Conservation (phyloP, 768 basidiomycete genomes). For the Lactifluus piperatus region DNA sequence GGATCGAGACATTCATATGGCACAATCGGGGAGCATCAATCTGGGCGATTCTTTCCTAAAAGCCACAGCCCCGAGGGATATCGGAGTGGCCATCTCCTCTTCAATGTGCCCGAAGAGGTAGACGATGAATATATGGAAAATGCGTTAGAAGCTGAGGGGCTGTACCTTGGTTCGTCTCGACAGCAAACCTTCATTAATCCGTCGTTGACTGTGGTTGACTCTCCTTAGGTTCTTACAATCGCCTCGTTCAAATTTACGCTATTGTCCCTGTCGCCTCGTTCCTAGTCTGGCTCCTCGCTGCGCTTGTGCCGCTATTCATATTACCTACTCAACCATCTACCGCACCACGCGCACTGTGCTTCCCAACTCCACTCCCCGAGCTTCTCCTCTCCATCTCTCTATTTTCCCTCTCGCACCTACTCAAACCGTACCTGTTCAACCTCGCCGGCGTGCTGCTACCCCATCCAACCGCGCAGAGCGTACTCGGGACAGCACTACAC, state of each 20-base stretch:
- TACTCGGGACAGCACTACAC: constrained; percentile 37
- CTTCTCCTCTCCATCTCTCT: constrained; percentile 50
- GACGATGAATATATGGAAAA: constrained; percentile 11
- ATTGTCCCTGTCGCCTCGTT: constrained; percentile 25
- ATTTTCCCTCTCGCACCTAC: constrained; percentile 49
- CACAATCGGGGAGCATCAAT: neutral
- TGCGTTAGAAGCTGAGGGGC: constrained; percentile 11
- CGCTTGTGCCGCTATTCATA: constrained; percentile 39
- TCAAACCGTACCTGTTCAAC: constrained; percentile 41
- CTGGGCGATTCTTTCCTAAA: neutral
- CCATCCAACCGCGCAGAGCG: constrained; percentile 27
- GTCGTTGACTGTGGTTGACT: neutral
- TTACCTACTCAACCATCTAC: constrained; percentile 29
- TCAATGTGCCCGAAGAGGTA: constrained; percentile 17
- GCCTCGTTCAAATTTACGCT: constrained; percentile 42
- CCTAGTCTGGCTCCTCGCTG: constrained; percentile 41
- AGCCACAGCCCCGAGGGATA: constrained; percentile 11
- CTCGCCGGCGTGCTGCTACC: constrained; percentile 27
- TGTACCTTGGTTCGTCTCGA: constrained; percentile 16
- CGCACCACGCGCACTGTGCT: constrained; percentile 37
- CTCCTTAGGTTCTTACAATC: constrained; percentile 50
- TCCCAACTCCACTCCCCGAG: constrained; percentile 60
- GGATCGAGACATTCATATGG: constrained; percentile 14
- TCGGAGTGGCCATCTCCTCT: constrained; percentile 5
- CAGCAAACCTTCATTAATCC: neutral